Base-by-base conservation (phyloP, 2,329 filamentous ascomycete species). In the Aspergillus thermomutatus region DNA sequence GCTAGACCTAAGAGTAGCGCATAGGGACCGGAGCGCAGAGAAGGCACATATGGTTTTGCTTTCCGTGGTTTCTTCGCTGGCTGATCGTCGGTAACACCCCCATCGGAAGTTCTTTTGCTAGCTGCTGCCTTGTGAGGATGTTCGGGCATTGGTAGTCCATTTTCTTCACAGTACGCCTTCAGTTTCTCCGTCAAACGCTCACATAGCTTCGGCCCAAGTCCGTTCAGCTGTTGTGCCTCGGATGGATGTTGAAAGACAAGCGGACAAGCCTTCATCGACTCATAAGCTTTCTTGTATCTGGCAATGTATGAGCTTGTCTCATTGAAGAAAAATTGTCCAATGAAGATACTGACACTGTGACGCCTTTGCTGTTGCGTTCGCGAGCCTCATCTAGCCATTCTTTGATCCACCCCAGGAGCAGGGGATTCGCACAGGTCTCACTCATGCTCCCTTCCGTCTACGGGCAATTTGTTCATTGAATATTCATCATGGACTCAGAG, bases 271-370 rank as follows among this genome's bases (percentile, higher is more conserved):
- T 87, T 90, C 71, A 94, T 83, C 2, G 90, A 89, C 56, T 90
- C 82, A 67, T 91, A 91, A 1, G 90, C 90, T 64, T 87, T 85
- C 61, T 84, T 88, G 72, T 92, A 93, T 0, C 84, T 87, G n/a
- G 3, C 5, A 48, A 14, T 8, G 28, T 25, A 34, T 60, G 56
- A 65, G 64, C 52, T 46, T 31, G 23, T 26, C 7, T 21, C 37
- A 50, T 11, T n/a, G 23, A 43, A 26, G 6, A 14, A 23, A n/a
- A 50, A 28, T 37, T 4, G 8, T 17, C 53, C 14, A 40, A 47
- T n/a, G 43, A 48, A 37, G 53, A 55, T 52, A 67, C 72, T 43
- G 54, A 81, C 77, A 79, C 76, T 49, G 81, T 84, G 25, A 86
- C 75, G 23, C 87, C 88, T 69, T 90, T 91, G 19, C 84, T 83